These are phyloP conservation scores for Chalciporus chontae DNA, from an alignment of 768 basidiomycete genomes.

Conservation along the genomic window DNA sequence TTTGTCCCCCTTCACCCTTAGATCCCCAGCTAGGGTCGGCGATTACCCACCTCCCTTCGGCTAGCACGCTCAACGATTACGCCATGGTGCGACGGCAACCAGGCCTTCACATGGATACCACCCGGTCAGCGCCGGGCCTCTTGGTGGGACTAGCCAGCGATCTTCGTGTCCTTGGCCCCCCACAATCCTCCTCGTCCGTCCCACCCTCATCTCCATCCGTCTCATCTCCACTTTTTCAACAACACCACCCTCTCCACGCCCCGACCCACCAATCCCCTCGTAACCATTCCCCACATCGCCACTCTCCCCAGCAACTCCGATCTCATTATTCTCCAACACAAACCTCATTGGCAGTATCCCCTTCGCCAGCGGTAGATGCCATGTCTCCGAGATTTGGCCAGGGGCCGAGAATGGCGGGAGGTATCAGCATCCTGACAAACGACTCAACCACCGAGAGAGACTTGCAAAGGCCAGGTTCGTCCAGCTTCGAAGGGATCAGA, in stretches of 20 bases:
- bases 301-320: slow-evolving; percentile 16
- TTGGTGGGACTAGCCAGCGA: slow-evolving; percentile 5
- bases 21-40: slow-evolving; percentile 10
- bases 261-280: slow-evolving; percentile 12
- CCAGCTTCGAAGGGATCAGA: slow-evolving; percentile 10
- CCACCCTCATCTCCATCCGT: slow-evolving; percentile 10
- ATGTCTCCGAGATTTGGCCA: slow-evolving; percentile 19
- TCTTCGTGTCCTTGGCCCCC: not conserved
- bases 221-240: slow-evolving; percentile 13
- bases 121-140: slow-evolving; percentile 4
- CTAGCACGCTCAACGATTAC: slow-evolving; percentile 19
- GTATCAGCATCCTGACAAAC: slow-evolving; percentile 20
- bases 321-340: slow-evolving; percentile 14
- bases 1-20: slow-evolving; percentile 11
- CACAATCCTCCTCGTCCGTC: not conserved
- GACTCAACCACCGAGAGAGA: slow-evolving; percentile 13
- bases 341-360: not conserved
- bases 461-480: slow-evolving; percentile 8
- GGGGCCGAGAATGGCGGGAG: slow-evolving; percentile 29
- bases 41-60: slow-evolving; percentile 13
- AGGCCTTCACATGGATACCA: slow-evolving; percentile 10
- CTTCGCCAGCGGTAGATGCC: slow-evolving; percentile 1
- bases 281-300: slow-evolving; percentile 17
- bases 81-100: slow-evolving; percentile 22
- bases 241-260: slow-evolving; percentile 1